These are phyloP conservation scores for Populus nigra DNA, from an alignment of 345 rosid genomes.

Conservation along the genomic window DNA sequence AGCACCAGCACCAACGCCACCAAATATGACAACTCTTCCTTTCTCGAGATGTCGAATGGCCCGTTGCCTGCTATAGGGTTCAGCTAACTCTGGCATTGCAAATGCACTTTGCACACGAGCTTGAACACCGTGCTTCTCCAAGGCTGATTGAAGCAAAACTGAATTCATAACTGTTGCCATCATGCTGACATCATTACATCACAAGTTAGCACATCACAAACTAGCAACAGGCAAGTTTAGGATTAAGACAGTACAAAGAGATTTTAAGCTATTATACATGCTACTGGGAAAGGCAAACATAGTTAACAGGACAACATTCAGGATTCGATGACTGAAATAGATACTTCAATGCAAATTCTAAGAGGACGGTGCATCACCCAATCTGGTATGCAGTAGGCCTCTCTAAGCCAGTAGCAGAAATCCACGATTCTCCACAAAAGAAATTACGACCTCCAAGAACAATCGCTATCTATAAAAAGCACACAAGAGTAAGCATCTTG, in stretches of 20 bases:
- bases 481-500: neutral
- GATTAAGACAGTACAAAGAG: neutral
- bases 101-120: slow-evolving; percentile 75
- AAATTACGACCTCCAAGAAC: slow-evolving; percentile 90
- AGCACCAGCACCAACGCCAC: slow-evolving; percentile 82
- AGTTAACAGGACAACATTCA: neutral
- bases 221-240: neutral
- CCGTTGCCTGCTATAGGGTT: slow-evolving; percentile 72
- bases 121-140: slow-evolving; percentile 76
- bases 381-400: slow-evolving; percentile 79
- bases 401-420: slow-evolving; percentile 73
- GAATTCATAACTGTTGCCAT: slow-evolving; percentile 95
- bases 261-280: neutral
- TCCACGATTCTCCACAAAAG: slow-evolving; percentile 79
- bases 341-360: neutral
- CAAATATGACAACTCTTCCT: slow-evolving; percentile 91
- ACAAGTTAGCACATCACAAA: slow-evolving; percentile 10
- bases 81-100: slow-evolving; percentile 69
- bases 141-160: slow-evolving; percentile 72
- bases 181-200: slow-evolving; percentile 51
- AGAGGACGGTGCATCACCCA: slow-evolving; percentile 44
- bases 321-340: neutral
- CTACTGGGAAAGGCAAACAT: too few species aligned
- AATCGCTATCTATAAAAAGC: slow-evolving; percentile 59
- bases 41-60: slow-evolving; percentile 87